Evolutionary conservation across 108 stramenopile genomes (phyloP), one percentile per base, ranked within the genome.

Genomic region (Cyclotella distinguenda): DNA sequence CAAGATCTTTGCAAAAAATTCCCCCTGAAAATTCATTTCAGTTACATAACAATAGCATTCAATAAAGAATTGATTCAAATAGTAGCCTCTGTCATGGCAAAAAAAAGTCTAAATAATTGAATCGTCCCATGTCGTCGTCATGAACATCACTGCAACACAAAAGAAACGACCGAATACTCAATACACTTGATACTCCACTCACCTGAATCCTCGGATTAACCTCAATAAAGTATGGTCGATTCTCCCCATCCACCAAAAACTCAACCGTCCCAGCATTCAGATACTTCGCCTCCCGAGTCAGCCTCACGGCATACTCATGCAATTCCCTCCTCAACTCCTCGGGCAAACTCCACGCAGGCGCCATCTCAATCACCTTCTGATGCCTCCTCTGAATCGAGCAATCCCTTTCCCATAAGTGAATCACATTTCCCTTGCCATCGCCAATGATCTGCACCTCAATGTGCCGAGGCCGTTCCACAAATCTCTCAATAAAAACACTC

Each of bases 221-320:
- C 81, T 98, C 98, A 50, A 97, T 95, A 82, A 98, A 98, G 66
- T 93, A 98, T 40, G 90, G 85, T 21, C 75, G 74, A 66, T 69
- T 65, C 55, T 84, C 66, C 13, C 79, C 69, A 71, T 98, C 96
- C 19, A 97, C 69, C 66, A 98, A 71, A 76, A 97, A 98, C 72
- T 98, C 98, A 16, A 98, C 98, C 10, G 98, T 98, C n/a, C 98
- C 98, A 9, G 98, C 98, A 60, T 96, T 95, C 58, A 88, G 86
- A 82, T 98, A 98, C 60, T 93, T 95, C 6, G 88, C 92, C 15
- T 77, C 86, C 30, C 83, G 58, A 1, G 93, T 94, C 43, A 94
- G 81, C 22, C 74, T 43, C 28, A 94, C 85, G 1, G 98, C 96
- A 66, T 95, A 95, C 44, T 86, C 63, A 32, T 89, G 93, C 62